Evolutionary conservation across 2,329 filamentous ascomycete genomes (phyloP).

Genomic region (Spiromastix sp.): DNA sequence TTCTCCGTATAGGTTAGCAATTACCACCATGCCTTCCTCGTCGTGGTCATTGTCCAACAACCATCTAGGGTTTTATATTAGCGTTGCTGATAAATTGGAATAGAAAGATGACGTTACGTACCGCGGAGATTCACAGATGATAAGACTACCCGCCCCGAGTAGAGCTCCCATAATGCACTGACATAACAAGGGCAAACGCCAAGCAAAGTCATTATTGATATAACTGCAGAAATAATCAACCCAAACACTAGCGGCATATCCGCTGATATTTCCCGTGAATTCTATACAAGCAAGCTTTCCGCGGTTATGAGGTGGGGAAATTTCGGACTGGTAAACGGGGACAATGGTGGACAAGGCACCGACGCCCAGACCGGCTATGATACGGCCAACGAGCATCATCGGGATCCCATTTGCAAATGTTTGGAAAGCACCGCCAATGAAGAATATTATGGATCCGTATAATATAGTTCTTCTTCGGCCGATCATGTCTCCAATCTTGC

Average conservation of each 20-base stretch:
- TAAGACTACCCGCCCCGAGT: constrained; percentile 71
- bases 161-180: constrained; percentile 91
- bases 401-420: constrained; percentile 70
- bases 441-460: constrained; percentile 85
- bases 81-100: constrained; percentile 2
- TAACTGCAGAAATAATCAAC: constrained; percentile 95
- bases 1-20: constrained; percentile 91
- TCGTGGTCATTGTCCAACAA: constrained; percentile 95
- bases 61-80: constrained; percentile 58
- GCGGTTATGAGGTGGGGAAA: constrained; percentile 90
- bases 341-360: constrained; percentile 87
- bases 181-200: constrained; percentile 81
- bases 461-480: constrained; percentile 83
- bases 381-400: constrained; percentile 77
- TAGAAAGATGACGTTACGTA: constrained; percentile 29
- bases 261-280: constrained; percentile 93
- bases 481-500: constrained; percentile 81
- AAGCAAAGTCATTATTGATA: constrained; percentile 75
- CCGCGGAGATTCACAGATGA: constrained; percentile 96
- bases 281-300: constrained; percentile 96
- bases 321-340: constrained; percentile 88
- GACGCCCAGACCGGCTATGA: constrained; percentile 76
- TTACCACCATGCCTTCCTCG: constrained; percentile 95
- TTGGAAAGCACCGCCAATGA: constrained; percentile 74
- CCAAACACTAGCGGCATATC: constrained; percentile 95